phyloP scores from a whole-genome alignment of 1,284 basidiomycete genomes.

The Ceratobasidium sp. region DNA sequence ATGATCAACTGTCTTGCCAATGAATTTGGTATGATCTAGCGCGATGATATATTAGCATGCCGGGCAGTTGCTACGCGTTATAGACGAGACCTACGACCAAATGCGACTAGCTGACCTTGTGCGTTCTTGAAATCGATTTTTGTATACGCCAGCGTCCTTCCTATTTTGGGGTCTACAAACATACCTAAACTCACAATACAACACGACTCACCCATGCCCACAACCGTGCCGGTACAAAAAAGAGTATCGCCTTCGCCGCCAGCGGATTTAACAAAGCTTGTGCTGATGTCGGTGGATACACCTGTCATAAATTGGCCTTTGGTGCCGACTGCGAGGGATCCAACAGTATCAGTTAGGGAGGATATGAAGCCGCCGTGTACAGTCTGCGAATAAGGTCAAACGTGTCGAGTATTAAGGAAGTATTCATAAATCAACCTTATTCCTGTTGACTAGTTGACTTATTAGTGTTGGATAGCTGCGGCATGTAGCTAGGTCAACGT shows the following conservation, averaged over 20 bases:
- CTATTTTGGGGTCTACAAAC: constrained; percentile 55
- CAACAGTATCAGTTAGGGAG: constrained; percentile 86
- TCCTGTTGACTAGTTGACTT: constrained; percentile 68
- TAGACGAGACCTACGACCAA: constrained; percentile 69
- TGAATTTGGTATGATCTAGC: constrained; percentile 87
- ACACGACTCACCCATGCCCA: constrained; percentile 66
- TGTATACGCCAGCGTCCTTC: constrained; percentile 86
- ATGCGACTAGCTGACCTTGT: constrained; percentile 80
- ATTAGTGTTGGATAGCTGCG: background rate
- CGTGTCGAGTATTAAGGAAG: constrained; percentile 1
- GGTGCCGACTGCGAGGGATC: constrained; percentile 82
- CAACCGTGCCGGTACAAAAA: constrained; percentile 68
- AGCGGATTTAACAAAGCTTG: constrained; percentile 80
- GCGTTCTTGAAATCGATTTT: constrained; percentile 79
- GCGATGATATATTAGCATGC: constrained; percentile 45
- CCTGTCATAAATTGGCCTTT: constrained; percentile 86
- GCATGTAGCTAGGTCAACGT: constrained; percentile 49
- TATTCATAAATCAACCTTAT: constrained; percentile 64
- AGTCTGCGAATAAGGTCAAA: constrained; percentile 53
- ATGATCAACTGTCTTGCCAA: constrained; percentile 77
- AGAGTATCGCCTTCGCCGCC: constrained; percentile 73
- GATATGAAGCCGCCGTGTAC: constrained; percentile 88
- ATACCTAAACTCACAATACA: constrained; percentile 33
- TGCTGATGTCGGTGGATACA: constrained; percentile 87
- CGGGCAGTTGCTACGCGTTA: constrained; percentile 7